Percentiles rank a stretch among this genome's conserved stretches.
phyloP scores from a whole-genome alignment of 768 basidiomycete species.

The Termitomyces sp. region DNA sequence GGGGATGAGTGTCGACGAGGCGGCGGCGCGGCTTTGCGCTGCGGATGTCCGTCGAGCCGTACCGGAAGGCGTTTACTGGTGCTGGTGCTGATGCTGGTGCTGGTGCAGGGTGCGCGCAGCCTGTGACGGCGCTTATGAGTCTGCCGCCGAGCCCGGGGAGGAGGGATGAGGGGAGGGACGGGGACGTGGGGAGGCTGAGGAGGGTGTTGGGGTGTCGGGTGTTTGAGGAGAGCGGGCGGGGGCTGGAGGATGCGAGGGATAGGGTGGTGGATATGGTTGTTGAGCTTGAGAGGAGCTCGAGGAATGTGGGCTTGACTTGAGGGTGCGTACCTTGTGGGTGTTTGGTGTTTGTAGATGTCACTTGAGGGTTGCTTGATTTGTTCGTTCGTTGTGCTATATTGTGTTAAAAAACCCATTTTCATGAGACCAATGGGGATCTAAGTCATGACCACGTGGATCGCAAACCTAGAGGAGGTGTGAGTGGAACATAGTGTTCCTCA shows the following conservation, averaged over 20 bases:
- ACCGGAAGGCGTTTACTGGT: slow-evolving; percentile 62
- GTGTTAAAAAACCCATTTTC: no score
- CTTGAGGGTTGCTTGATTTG: no score
- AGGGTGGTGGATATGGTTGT: slow-evolving; percentile 73
- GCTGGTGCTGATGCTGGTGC: no score
- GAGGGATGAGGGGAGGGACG: slow-evolving; percentile 15
- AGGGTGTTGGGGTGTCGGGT: slow-evolving; percentile 49
- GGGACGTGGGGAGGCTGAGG: slow-evolving; percentile 44
- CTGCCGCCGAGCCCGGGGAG: slow-evolving; percentile 56
- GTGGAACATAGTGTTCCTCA: no score
- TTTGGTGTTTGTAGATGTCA: no score
- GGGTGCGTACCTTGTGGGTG: no score
- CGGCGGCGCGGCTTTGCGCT: slow-evolving; percentile 39
- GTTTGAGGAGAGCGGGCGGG: slow-evolving; percentile 33
- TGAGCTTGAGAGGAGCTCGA: no score
- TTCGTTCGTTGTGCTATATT: no score
- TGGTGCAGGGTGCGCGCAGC: not conserved
- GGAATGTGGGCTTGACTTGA: no score
- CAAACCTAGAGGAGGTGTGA: no score
- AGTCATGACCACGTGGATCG: no score
- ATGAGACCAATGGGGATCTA: no score
- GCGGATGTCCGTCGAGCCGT: slow-evolving; percentile 60
- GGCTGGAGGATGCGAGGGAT: slow-evolving; percentile 73
- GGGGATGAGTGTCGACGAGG: slow-evolving; percentile 50
- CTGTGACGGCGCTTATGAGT: slow-evolving; percentile 43